Base-by-base conservation (phyloP, 73 alveolate genomes). In the Paramecium sonneborni region DNA sequence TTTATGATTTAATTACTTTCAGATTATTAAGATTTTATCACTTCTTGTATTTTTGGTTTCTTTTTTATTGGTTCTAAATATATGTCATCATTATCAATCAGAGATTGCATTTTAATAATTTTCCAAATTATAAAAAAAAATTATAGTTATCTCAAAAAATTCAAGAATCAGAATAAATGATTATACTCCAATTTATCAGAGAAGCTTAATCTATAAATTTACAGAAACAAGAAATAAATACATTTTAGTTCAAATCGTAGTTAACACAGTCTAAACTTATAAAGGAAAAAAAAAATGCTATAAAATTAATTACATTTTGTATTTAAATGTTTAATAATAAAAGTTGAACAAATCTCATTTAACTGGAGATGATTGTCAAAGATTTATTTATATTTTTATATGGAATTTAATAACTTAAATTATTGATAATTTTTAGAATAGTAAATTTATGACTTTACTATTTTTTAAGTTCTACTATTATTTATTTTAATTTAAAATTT, bases 201-300 rank as follows among this genome's bases (percentile, higher is more conserved):
- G 84, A 62, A 14, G 44, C 48, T 62, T 9, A 44, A 15, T 62
- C 84, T 30, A 26, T 62, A 3, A 62, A 44, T 26, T 62, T 62
- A 9, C 20, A 62, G 39, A 62, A 32, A 62, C 5, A 62, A 12
- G 76, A 26, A 62, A 62, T 52, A 9, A 52, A 52, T 52, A 11
- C 18, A 7, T 62, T 62, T 62, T 62, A 62, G 84, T 62, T 62
- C 84, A 26, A 26, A 62, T 62, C 8, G 84, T 11, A 1, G 44
- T 32, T 30, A 62, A 24, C 84, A 62, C 46, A 30, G 15, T 4
- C 68, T 62, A 32, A 62, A 62, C 24, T 62, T 62, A 26, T 62
- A 62, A 32, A 62, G 84, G 84, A 62, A 62, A 62, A 62, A 32
- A 32, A 62, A 62, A 57, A 57, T 57, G 84, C 44, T 62, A 1